Conservation (phyloP, 2,329 filamentous ascomycete species). For the Diplodia sapinea region DNA sequence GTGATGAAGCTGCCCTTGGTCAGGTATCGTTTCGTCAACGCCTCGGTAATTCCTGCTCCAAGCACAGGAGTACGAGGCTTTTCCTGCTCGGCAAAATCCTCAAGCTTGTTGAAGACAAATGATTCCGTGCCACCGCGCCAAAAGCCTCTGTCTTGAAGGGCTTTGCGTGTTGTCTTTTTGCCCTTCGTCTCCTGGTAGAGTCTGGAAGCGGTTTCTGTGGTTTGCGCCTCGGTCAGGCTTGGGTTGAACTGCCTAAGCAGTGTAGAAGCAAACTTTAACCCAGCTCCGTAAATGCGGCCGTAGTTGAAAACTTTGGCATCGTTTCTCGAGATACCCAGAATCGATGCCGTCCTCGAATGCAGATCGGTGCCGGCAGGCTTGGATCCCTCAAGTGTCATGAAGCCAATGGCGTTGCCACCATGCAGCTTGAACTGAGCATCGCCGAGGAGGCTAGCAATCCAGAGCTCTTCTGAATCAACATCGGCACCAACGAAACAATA, state of each 20-base stretch:
- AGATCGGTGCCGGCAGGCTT: constrained; percentile 93
- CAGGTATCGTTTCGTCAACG: constrained; percentile 85
- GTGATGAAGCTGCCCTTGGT: constrained; percentile 92
- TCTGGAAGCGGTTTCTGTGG: constrained; percentile 73
- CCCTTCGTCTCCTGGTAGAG: constrained; percentile 92
- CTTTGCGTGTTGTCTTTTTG: constrained; percentile 76
- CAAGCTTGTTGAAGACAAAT: constrained; percentile 96
- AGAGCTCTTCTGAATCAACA: constrained; percentile 95
- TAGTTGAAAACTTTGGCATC: constrained; percentile 99
- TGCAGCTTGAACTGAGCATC: constrained; percentile 95
- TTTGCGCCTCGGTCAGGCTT: constrained; percentile 77
- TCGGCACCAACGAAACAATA: constrained; percentile 96
- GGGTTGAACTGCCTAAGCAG: constrained; percentile 94
- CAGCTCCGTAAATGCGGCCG: constrained; percentile 97
- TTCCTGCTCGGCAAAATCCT: constrained; percentile 97
- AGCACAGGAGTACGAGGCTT: constrained; percentile 87
- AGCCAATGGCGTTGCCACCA: constrained; percentile 95
- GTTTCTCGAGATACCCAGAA: constrained; percentile 91
- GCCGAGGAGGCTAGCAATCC: constrained; percentile 95
- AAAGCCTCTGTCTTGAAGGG: constrained; percentile 75
- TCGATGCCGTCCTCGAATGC: constrained; percentile 89
- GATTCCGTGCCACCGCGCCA: constrained; percentile 97
- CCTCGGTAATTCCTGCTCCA: constrained; percentile 94
- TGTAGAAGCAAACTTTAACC: constrained; percentile 88
- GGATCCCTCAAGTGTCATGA: constrained; percentile 97